phyloP scores from a whole-genome alignment of 306 rosid genomes.

The Pyrus communis region DNA sequence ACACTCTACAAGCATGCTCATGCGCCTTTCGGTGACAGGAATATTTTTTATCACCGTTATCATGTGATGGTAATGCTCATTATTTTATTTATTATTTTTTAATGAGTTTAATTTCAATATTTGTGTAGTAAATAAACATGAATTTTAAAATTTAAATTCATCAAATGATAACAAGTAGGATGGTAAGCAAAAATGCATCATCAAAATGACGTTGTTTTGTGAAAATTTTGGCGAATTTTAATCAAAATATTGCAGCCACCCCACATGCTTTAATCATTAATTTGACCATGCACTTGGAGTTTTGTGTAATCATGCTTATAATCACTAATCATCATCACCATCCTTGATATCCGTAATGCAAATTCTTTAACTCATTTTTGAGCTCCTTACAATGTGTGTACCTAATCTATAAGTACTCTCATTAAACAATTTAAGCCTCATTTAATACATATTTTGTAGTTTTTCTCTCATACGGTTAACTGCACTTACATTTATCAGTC shows the following conservation, averaged over 20 bases:
- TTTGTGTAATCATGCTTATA: slow-evolving; percentile 30
- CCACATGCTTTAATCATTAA: slow-evolving; percentile 56
- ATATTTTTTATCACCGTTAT: too few species aligned
- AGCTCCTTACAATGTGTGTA: neutral
- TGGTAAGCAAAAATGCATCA: too few species aligned
- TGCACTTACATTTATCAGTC: too few species aligned
- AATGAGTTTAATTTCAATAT: too few species aligned
- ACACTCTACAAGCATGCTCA: slow-evolving; percentile 1
- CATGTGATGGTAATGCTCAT: too few species aligned
- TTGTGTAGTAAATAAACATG: accelerated
- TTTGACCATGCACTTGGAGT: slow-evolving; percentile 42
- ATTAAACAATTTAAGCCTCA: too few species aligned
- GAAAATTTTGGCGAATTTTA: slow-evolving; percentile 1
- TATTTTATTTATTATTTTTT: too few species aligned
- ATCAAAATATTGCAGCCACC: slow-evolving; percentile 10
- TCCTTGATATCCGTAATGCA: slow-evolving; percentile 1
- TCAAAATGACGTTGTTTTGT: slow-evolving; percentile 48
- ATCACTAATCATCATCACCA: slow-evolving; percentile 39
- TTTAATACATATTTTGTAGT: neutral
- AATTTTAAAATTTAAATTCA: too few species aligned
- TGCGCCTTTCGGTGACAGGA: slow-evolving; percentile 59
- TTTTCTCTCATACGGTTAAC: too few species aligned
- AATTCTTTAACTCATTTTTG: neutral
- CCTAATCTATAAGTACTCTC: too few species aligned
- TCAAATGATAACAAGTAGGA: too few species aligned